Conservation (phyloP, 225 moss, liverwort and hornwort species). For the Asterella californica region DNA sequence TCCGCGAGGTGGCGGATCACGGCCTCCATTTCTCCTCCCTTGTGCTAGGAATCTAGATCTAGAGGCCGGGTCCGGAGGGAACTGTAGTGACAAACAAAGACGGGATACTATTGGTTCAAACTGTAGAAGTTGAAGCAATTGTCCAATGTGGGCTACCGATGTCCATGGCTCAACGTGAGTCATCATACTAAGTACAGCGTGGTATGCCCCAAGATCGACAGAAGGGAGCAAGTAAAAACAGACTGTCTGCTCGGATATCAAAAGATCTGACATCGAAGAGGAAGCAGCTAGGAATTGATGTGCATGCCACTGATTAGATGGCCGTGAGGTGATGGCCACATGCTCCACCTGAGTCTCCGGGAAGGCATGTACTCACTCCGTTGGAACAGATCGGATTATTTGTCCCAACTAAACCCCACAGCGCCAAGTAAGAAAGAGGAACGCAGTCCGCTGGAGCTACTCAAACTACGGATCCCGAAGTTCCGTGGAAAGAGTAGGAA, state of each 20-base stretch:
- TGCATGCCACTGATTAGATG: too few relatives aligned
- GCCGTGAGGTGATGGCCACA: too few relatives aligned
- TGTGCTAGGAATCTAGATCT: not conserved
- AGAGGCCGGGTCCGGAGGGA: not conserved
- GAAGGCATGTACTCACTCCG: too few relatives aligned
- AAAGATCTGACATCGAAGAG: not conserved
- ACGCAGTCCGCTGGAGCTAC: too few relatives aligned
- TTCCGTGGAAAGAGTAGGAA: not conserved
- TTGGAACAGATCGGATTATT: too few relatives aligned
- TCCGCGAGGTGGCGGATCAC: not conserved
- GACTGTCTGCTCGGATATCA: not conserved
- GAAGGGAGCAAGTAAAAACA: too few relatives aligned
- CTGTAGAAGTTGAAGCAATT: not conserved
- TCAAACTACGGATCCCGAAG: too few relatives aligned
- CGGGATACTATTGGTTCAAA: not conserved
- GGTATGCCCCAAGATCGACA: not conserved
- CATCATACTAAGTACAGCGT: not conserved
- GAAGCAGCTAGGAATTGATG: not conserved
- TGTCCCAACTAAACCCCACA: too few relatives aligned
- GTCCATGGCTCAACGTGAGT: not conserved
- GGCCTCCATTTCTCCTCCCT: not conserved
- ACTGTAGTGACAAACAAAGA: not conserved
- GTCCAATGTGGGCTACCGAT: not conserved
- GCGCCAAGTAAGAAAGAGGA: too few relatives aligned
- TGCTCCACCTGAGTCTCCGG: too few relatives aligned